These are phyloP conservation scores for Microdochium trichocladiopsis DNA, from an alignment of 2,329 filamentous ascomycete genomes.

Conservation along the genomic window DNA sequence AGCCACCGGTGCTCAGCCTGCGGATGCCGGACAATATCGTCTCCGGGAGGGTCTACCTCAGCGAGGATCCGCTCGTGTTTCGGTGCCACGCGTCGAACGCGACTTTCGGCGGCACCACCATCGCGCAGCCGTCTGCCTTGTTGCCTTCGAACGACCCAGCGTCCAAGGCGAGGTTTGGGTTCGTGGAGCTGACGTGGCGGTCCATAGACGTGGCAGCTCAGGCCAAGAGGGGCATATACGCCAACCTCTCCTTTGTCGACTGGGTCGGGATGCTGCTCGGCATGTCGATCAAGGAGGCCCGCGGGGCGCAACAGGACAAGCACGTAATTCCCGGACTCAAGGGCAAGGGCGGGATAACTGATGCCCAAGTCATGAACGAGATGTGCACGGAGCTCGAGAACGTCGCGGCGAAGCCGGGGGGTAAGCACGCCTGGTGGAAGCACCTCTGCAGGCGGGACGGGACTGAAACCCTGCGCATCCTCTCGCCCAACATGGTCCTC, in stretches of 20 bases:
- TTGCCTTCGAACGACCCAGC: too few species aligned
- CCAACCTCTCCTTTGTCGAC: conserved; percentile 41
- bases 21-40: conserved; percentile 21
- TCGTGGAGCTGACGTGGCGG: conserved; percentile 33
- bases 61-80: conserved; percentile 23
- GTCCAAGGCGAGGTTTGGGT: conserved; percentile 31
- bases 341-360: neutral
- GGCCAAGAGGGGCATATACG: conserved; percentile 18
- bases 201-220: conserved; percentile 12
- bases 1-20: conserved; percentile 24
- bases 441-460: conserved; percentile 27
- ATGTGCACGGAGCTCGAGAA: conserved; percentile 28
- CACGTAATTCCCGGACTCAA: conserved; percentile 28
- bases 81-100: conserved; percentile 18
- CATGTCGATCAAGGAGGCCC: conserved; percentile 29
- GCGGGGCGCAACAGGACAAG: conserved; percentile 11
- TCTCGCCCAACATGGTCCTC: conserved; percentile 33
- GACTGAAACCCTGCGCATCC: conserved; percentile 27
- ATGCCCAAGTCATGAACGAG: conserved; percentile 18
- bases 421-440: conserved; percentile 26
- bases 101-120: conserved; percentile 5
- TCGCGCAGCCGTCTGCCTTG: too few species aligned
- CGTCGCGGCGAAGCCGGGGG: conserved; percentile 22
- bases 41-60: conserved; percentile 25
- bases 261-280: conserved; percentile 40